Base-by-base conservation (phyloP, 2,329 filamentous ascomycete species). In the Cordyceps fumosorosea region DNA sequence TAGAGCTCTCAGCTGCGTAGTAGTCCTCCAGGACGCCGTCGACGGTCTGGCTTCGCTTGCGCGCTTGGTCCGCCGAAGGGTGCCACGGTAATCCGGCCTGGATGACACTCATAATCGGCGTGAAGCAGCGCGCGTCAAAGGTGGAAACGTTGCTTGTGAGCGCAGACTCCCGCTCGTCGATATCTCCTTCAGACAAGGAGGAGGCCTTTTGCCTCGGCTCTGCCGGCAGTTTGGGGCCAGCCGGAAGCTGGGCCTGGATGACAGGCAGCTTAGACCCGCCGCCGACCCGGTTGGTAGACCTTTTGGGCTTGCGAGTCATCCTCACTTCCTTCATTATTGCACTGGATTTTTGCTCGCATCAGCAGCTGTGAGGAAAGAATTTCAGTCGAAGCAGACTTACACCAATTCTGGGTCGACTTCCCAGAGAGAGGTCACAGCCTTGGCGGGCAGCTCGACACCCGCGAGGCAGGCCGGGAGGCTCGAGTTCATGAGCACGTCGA, bases 401-500 rank as follows among this genome's bases (percentile, higher is more conserved):
- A 8, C 47, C 10, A 58, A 1, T 16, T 51, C 53, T 2, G 54
- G 60, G 20, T 57, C 53, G 1, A 11, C 11, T 37, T 57, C 60
- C 54, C 47, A 57, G 14, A 62, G 47, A 26, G 60, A 62, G 5
- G 54, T 62, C 32, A 62, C 60, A 8, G 16, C 45, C 20, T 34
- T 45, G 6, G 12, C 8, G 0, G 60, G 54, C 3, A 16, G 45
- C 16, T 57, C 24, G 3, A 62, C 48, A 12, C 29, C 53, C 5
- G 20, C 32, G 7, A 62, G 32, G n/a, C 54, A 26, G n/a, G 24
- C 47, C 18, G 60, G 54, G 5, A 57, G 60, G 12, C 29, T 62
- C 14, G 24, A n/a, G 37, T 62, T 47, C 60, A 62, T 53, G 14
- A 62, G 54, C 60, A 62, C 45, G 22, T 62, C 47, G 16, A 57